Base-by-base conservation (phyloP, 495 filamentous ascomycete genomes). In the Penicillium egyptiacum region DNA sequence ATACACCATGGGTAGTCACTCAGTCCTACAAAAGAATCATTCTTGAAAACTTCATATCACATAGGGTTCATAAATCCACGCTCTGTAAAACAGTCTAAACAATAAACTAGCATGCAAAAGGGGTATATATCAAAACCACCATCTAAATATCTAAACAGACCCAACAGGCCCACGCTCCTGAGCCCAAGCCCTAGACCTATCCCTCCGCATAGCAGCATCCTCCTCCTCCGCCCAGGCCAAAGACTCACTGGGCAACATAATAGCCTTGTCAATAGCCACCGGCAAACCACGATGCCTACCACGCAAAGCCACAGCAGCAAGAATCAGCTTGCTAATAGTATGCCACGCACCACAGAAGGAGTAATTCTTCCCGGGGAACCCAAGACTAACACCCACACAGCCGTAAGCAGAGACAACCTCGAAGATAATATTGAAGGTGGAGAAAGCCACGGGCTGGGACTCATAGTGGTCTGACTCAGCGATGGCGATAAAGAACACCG, bases 371-470 rank as follows among this genome's bases (percentile, higher is more conserved):
- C 81, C 77, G 0, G 89, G 88, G 23, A 86, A 71, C 0, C 92
- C 91, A 7, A 91, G 80, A 43, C 80, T 85, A 43, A 96, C 87
- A 4, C 92, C 91, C 5, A 95, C 91, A 63, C 87, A 90, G n/a
- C 88, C 90, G 63, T 96, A 95, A 0, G 83, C 91, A 12, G 83
- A 87, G 1, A 95, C 88, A 20, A 89, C 83, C 62, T 96, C 92
- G 65, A 96, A 96, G 28, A 91, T 78, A 55, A 95, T 81, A 63
- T 93, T 94, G 71, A 95, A 95, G 17, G 90, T 85, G 48, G 84
- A 87, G 73, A 84, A 93, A 1, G 79, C 79, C 17, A 87, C 75
- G 0, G 91, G 90, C 51, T 91, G 79, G 22, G 69, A 63, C 10
- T 81, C 76, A 68, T 87, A 91, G 58, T 88, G 78, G 48, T 73